These are phyloP conservation scores for Podospora tetraspora DNA, from an alignment of 495 filamentous ascomycete species.

Conservation along the genomic window DNA sequence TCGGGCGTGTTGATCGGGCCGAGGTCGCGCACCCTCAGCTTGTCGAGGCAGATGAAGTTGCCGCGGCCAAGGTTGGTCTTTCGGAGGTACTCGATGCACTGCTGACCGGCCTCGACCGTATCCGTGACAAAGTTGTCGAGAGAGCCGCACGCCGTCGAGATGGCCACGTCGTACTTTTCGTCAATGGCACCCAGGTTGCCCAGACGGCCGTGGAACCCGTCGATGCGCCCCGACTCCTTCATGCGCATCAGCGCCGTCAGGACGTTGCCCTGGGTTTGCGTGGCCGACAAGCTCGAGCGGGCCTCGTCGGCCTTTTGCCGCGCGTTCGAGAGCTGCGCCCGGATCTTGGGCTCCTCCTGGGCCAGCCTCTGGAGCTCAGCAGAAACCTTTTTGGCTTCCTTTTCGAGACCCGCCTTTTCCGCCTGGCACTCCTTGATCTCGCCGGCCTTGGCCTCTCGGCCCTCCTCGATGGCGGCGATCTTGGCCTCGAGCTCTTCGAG, in stretches of 20 bases:
- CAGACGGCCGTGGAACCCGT: slow-evolving; percentile 91
- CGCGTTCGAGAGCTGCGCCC: slow-evolving; percentile 74
- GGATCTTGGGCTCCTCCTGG: slow-evolving; percentile 72
- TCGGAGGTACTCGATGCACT: slow-evolving; percentile 93
- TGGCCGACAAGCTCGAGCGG: slow-evolving; percentile 76
- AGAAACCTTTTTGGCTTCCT: slow-evolving; percentile 65
- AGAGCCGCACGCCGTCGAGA: slow-evolving; percentile 88
- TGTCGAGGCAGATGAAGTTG: slow-evolving; percentile 93
- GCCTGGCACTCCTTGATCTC: slow-evolving; percentile 72
- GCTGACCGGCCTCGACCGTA: slow-evolving; percentile 87
- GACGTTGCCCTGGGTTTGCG: slow-evolving; percentile 89
- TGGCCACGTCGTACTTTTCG: slow-evolving; percentile 88
- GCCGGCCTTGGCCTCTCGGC: slow-evolving; percentile 59
- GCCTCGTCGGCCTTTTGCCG: slow-evolving; percentile 95
- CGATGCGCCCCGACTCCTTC: slow-evolving; percentile 91
- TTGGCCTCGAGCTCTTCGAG: slow-evolving; percentile 80
- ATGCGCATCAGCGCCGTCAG: slow-evolving; percentile 86
- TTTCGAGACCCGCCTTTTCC: slow-evolving; percentile 65
- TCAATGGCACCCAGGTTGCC: slow-evolving; percentile 96
- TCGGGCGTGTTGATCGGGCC: slow-evolving; percentile 80
- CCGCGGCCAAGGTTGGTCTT: slow-evolving; percentile 98
- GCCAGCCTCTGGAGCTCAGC: slow-evolving; percentile 64
- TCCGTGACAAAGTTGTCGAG: slow-evolving; percentile 96
- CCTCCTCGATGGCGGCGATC: slow-evolving; percentile 65
- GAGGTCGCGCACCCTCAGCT: slow-evolving; percentile 70